These are phyloP conservation scores for Populus davidiana DNA, from an alignment of 345 rosid genomes.

Conservation along the genomic window DNA sequence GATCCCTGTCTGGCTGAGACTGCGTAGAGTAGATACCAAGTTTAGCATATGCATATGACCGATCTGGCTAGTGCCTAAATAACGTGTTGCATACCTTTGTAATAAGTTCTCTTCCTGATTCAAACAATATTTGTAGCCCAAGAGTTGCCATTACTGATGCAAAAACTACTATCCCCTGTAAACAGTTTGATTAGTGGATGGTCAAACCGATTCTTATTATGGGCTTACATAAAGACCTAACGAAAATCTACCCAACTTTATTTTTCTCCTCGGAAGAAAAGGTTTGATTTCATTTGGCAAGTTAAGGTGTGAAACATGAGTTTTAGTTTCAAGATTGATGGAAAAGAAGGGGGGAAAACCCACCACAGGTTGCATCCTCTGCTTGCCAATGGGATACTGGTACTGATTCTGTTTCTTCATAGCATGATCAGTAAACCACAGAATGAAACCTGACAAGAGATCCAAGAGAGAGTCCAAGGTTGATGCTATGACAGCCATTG, in stretches of 20 bases:
- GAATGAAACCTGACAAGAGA: conserved; percentile 42
- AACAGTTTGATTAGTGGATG: background rate
- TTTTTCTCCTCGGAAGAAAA: no score
- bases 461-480: conserved; percentile 41
- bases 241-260: no score
- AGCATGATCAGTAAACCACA: conserved; percentile 43
- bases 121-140: conserved; percentile 55
- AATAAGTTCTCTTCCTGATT: conserved; percentile 49
- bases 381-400: conserved; percentile 47
- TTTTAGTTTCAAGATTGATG: no score
- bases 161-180: conserved; percentile 58
- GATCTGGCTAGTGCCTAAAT: no score
- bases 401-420: conserved; percentile 42
- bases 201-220: background rate
- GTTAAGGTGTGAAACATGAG: no score
- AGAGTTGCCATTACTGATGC: conserved; percentile 59
- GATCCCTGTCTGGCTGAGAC: conserved; percentile 47
- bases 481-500: conserved; percentile 46
- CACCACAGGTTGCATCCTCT: conserved; percentile 51
- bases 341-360: background rate
- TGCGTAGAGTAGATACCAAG: conserved; percentile 11
- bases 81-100: conserved; percentile 26
- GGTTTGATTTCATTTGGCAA: background rate
- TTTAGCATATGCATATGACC: background rate
- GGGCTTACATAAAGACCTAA: no score